phyloP scores from a whole-genome alignment of 1,139 yeast species.

The Torulaspora pretoriensis region DNA sequence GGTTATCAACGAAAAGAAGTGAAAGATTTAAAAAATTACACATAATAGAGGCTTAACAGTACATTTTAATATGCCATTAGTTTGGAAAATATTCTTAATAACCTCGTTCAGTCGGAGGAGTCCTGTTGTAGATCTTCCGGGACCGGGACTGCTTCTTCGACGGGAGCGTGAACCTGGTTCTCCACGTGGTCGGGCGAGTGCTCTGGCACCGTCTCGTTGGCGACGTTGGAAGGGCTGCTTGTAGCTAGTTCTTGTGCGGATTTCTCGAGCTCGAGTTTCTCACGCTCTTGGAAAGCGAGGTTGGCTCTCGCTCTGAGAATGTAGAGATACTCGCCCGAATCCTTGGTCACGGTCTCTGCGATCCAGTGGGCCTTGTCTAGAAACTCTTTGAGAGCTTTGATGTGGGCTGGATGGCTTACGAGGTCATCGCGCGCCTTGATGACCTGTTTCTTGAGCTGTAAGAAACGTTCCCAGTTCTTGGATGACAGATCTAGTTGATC shows the following conservation, averaged over 20 bases:
- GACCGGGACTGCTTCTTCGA: slow-evolving; percentile 5
- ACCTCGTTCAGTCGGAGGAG: no score
- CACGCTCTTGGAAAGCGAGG: slow-evolving; percentile 70
- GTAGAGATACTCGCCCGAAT: slow-evolving; percentile 66
- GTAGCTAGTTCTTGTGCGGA: slow-evolving; percentile 2
- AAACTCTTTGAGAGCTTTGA: slow-evolving; percentile 49
- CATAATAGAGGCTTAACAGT: background rate
- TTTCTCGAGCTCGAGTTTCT: slow-evolving; percentile 37
- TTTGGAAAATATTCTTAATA: background rate
- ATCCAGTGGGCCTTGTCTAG: slow-evolving; percentile 58
- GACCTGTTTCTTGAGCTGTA: slow-evolving; percentile 28
- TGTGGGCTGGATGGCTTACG: slow-evolving; percentile 47
- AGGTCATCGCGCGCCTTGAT: slow-evolving; percentile 48
- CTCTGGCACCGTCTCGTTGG: slow-evolving; percentile 4
- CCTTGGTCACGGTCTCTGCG: slow-evolving; percentile 56
- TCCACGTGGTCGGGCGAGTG: slow-evolving; percentile 6
- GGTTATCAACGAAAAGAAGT: background rate
- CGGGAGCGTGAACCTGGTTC: slow-evolving; percentile 2
- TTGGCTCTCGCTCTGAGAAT: slow-evolving; percentile 79
- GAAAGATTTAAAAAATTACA: background rate
- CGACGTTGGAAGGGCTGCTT: background rate
- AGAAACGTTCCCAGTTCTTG: slow-evolving; percentile 31
- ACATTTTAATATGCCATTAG: background rate
- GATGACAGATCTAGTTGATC: slow-evolving; percentile 14
- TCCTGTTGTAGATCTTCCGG: background rate